A percentile compares a stretch with the other conserved stretches of the same genome.
These are phyloP conservation scores for Syncephalastrum monosporum DNA, from an alignment of 371 early-diverging fungal species.

Conservation along the genomic window DNA sequence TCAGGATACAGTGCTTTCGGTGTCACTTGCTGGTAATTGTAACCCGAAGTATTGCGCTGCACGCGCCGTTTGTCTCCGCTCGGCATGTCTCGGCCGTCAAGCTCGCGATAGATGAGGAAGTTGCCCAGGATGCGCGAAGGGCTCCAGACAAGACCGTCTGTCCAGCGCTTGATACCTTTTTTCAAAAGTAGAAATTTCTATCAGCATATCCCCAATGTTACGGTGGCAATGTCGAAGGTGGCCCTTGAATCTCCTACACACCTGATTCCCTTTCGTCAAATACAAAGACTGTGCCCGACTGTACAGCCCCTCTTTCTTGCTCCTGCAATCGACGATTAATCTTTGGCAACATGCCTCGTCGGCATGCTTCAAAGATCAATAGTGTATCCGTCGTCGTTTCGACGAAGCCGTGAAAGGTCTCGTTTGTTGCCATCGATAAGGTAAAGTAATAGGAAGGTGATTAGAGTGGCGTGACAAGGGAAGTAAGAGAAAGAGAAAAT, in stretches of 20 bases:
- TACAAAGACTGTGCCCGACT: constrained; percentile 66
- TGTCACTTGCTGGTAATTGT: constrained; percentile 1
- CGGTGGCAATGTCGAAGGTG: not conserved
- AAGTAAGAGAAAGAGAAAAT: constrained; percentile 9
- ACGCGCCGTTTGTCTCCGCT: constrained; percentile 23
- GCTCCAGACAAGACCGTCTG: constrained; percentile 85
- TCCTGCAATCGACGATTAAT: constrained; percentile 65
- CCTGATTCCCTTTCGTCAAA: constrained; percentile 74
- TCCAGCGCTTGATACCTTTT: constrained; percentile 85
- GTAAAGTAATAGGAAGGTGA: constrained; percentile 8
- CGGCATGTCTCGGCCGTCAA: constrained; percentile 52
- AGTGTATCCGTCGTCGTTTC: constrained; percentile 66
- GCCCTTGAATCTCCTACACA: constrained; percentile 8
- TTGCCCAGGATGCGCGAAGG: constrained; percentile 80
- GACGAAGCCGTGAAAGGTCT: constrained; percentile 57
- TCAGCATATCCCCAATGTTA: not conserved
- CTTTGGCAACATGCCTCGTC: constrained; percentile 55
- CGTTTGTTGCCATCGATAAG: constrained; percentile 29
- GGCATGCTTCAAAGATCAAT: constrained; percentile 69
- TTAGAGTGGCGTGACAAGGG: constrained; percentile 6
- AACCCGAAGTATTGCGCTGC: constrained; percentile 4
- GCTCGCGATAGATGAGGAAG: constrained; percentile 77
- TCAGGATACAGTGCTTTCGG: not conserved
- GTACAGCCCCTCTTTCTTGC: constrained; percentile 56
- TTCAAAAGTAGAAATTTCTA: constrained; percentile 8